Conservation (phyloP, 2,329 filamentous ascomycete species). For the Lecanoromycetidae sp. region DNA sequence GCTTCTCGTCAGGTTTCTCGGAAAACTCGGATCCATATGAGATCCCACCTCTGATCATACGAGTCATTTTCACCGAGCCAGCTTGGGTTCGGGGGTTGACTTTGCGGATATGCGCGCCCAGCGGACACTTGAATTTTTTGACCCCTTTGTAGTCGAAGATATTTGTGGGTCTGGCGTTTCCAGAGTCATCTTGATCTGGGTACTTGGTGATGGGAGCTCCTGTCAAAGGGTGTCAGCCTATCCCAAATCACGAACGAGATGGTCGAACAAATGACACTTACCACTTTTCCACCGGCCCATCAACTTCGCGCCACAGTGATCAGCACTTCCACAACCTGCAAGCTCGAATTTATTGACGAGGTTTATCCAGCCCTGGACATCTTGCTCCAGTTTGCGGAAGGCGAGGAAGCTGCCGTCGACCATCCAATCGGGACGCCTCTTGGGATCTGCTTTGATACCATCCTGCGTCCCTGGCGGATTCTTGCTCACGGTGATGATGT, state of each 20-base stretch:
- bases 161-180: too few species aligned
- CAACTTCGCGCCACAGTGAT: slow-evolving; percentile 33
- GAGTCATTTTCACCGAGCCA: background rate
- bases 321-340: slow-evolving; percentile 16
- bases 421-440: slow-evolving; percentile 30
- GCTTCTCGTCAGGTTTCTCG: background rate
- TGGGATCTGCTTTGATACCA: too few species aligned
- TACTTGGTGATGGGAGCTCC: too few species aligned
- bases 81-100: slow-evolving; percentile 2
- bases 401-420: slow-evolving; percentile 34
- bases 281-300: slow-evolving; percentile 35
- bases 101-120: slow-evolving; percentile 8
- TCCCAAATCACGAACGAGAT: too few species aligned
- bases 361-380: slow-evolving; percentile 31
- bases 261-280: too few species aligned
- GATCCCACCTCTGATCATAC: slow-evolving; percentile 9
- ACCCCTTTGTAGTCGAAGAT: background rate
- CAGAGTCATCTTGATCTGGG: too few species aligned
- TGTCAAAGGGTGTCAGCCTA: too few species aligned
- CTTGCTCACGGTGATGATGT: too few species aligned
- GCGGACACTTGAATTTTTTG: background rate
- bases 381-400: slow-evolving; percentile 34
- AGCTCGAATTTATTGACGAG: slow-evolving; percentile 27
- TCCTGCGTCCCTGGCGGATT: too few species aligned
- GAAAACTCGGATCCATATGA: slow-evolving; percentile 4